Conservation (phyloP, 345 rosid species). For the Nasturtium officinale region DNA sequence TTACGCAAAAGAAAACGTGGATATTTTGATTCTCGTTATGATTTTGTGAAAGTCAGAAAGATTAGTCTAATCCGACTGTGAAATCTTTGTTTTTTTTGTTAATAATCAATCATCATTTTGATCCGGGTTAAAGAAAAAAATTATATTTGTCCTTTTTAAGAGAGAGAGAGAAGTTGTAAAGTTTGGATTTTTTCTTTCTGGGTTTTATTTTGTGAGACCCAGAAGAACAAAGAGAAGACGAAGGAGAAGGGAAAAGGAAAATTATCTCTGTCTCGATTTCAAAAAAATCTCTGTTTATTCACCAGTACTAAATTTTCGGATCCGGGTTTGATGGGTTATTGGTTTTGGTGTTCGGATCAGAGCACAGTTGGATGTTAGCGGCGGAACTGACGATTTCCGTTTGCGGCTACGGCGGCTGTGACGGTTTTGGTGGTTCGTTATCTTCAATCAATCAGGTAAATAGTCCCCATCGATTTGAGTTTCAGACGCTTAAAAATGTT, state of each 20-base stretch:
- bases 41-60: conserved; percentile 26
- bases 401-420: conserved; percentile 43
- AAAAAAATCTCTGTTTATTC: not conserved
- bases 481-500: not conserved
- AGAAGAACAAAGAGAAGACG: conserved; percentile 31
- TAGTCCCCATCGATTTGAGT: conserved; percentile 28
- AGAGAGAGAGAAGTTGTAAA: conserved; percentile 35
- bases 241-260: not conserved
- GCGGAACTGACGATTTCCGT: conserved; percentile 35
- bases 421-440: conserved; percentile 51
- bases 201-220: conserved; percentile 39
- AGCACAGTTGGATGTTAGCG: conserved; percentile 35
- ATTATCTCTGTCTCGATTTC: not conserved
- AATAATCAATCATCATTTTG: conserved; percentile 44
- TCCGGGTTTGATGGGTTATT: conserved; percentile 34
- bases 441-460: conserved; percentile 69
- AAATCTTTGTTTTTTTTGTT: conserved; percentile 31
- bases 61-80: conserved; percentile 19
- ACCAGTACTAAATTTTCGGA: conserved; percentile 17
- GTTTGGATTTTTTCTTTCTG: conserved; percentile 12
- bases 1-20: conserved; percentile 18
- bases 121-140: conserved; percentile 31
- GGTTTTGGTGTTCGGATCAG: conserved; percentile 26
- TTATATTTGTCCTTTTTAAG: not conserved
- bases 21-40: not conserved